Percentiles rank a stretch among this genome's conserved stretches.
These are phyloP conservation scores for Meripilus lineatus DNA, from an alignment of 1,284 basidiomycete genomes.

Conservation along the genomic window DNA sequence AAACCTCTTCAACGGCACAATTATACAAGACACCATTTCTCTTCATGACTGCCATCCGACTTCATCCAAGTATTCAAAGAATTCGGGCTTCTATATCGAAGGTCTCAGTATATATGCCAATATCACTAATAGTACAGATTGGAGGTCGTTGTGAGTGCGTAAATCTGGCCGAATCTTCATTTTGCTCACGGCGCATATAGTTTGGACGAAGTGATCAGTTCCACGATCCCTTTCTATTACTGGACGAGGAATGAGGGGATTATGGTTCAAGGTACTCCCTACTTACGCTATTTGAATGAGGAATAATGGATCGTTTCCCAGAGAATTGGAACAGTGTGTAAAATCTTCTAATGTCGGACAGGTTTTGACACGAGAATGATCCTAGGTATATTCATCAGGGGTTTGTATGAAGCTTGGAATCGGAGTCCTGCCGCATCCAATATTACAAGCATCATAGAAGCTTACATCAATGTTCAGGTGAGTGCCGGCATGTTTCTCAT, in stretches of 20 bases:
- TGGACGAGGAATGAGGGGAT: slow-evolving; percentile 5
- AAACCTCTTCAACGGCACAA: slow-evolving; percentile 3
- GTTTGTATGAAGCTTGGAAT: slow-evolving; percentile 6
- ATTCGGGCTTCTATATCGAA: slow-evolving; percentile 4
- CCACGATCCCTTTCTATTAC: too few species aligned
- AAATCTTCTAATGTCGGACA: background rate
- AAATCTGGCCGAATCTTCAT: background rate
- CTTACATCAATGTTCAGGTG: slow-evolving; percentile 7
- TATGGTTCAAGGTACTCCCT: background rate
- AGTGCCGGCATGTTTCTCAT: too few species aligned
- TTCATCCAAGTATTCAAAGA: background rate
- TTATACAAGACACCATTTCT: slow-evolving; percentile 3
- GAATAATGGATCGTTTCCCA: too few species aligned
- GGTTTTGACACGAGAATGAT: background rate
- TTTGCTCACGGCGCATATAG: background rate
- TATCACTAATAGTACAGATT: slow-evolving; percentile 1
- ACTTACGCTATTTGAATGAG: background rate
- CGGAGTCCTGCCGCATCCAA: background rate
- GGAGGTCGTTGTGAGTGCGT: slow-evolving; percentile 2
- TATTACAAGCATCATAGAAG: slow-evolving; percentile 2
- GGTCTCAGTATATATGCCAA: slow-evolving; percentile 9
- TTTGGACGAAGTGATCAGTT: background rate
- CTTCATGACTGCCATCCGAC: background rate
- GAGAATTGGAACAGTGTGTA: background rate
- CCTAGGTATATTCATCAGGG: slow-evolving; percentile 6